Evolutionary conservation across 208 protist species (phyloP), one percentile per base, ranked within the genome.

Genomic region (Leptomonas seymouri): DNA sequence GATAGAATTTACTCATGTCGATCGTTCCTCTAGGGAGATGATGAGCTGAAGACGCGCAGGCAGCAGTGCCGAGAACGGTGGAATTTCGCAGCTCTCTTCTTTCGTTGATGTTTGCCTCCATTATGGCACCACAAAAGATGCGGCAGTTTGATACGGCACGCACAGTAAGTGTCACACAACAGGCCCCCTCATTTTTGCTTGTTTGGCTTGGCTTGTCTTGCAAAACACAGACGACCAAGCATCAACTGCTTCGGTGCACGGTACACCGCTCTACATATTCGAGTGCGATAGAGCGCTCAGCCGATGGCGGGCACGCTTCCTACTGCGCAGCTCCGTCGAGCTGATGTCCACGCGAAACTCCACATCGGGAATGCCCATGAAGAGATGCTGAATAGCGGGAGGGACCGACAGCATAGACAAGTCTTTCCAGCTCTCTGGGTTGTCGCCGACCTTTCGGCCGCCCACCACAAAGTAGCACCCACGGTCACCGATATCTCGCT

Each of bases 301-400:
- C 0, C 39, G 34, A 46, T 18, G 44, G 2, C 15, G 55, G 34
- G 30, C 39, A 27, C 49, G 49, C 51, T 63, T 53, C 67, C 15
- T 48, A 2, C 78, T 65, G 1, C 89, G 84, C 54, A 94, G 41
- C 61, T 82, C 78, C 2, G 89, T 93, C 1, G 85, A 94, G 75
- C 86, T 91, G 21, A 94, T 51, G 74, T 93, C 85, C 7, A 94
- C 82, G n/a, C 80, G 74, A 49, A 93, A 92, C 25, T 82, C 78
- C 0, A 44, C 54, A 41, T 80, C 65, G 4, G 73, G 67, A 49
- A 94, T 76, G 25, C 53, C 51, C 14, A 90, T 50, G 56, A 94
- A 90, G 2, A 94, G 54, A 44, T 86, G 71, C 27, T 45, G 53
- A 36, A 93, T 20, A 20, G 60, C 60, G 8, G 67, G 60, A 0